Evolutionary conservation across 257 asterid genomes (phyloP).

Genomic region (Solanum etuberosum): DNA sequence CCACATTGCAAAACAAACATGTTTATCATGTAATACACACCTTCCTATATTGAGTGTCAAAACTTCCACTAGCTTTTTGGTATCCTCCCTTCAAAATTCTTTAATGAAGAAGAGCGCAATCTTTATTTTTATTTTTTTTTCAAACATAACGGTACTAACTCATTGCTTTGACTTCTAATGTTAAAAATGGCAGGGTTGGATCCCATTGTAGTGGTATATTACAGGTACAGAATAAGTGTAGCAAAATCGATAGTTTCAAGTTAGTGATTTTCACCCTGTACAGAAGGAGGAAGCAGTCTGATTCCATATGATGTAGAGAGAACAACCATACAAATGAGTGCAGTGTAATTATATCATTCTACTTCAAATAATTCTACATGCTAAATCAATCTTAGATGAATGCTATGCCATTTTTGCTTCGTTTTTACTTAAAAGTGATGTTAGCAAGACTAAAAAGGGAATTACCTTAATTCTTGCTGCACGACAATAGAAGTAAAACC

Average conservation of each 20-base stretch:
- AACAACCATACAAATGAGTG: neutral
- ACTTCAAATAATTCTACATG: neutral
- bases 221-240: neutral
- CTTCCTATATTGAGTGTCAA: neutral
- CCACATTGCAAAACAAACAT: neutral
- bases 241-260: neutral
- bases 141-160: neutral
- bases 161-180: neutral
- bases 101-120: neutral
- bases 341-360: neutral
- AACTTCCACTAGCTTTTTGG: neutral
- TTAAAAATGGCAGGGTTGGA: conserved; percentile 75
- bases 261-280: conserved; percentile 1
- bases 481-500: neutral
- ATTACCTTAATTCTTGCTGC: neutral
- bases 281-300: neutral
- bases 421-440: neutral
- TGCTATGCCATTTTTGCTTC: neutral
- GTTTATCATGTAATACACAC: neutral
- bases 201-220: conserved; percentile 54
- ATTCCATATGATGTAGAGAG: neutral
- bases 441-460: neutral
- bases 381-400: neutral
- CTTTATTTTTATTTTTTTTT: neutral
- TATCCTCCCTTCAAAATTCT: neutral